These are phyloP conservation scores for Phytophthora idaei DNA, from an alignment of 352 stramenopile genomes.

Conservation along the genomic window DNA sequence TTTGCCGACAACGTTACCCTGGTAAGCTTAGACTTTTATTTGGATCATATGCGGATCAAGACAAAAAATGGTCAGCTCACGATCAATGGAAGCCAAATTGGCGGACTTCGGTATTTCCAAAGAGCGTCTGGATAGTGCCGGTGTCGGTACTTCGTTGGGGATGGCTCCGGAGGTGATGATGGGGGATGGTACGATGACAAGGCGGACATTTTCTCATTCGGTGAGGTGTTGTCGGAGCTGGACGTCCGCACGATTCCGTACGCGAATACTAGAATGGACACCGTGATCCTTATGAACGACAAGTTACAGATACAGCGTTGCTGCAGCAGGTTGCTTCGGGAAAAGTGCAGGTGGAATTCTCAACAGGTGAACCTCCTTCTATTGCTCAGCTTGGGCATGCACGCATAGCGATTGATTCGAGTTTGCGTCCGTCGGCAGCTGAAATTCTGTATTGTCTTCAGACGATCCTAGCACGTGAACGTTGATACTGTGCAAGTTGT, in stretches of 20 bases:
- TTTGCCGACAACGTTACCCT: neutral
- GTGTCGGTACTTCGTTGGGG: constrained; percentile 24
- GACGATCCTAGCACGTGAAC: constrained; percentile 8
- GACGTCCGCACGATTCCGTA: constrained; percentile 31
- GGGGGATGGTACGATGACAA: constrained; percentile 31
- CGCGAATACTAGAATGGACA: constrained; percentile 32
- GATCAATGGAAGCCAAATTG: constrained; percentile 31
- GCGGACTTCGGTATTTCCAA: constrained; percentile 34
- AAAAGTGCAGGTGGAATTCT: constrained; percentile 29
- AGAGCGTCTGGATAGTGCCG: constrained; percentile 9
- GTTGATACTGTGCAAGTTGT: constrained; percentile 1
- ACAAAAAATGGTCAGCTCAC: neutral
- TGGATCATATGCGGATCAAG: too few relatives aligned
- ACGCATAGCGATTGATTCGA: constrained; percentile 25
- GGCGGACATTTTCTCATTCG: constrained; percentile 42
- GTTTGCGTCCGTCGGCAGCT: constrained; percentile 23
- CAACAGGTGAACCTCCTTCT: constrained; percentile 5
- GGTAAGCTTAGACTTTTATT: too few relatives aligned
- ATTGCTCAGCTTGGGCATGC: constrained; percentile 21
- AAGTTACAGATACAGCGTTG: constrained; percentile 21
- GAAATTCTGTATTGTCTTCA: constrained; percentile 34
- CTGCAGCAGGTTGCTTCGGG: constrained; percentile 27
- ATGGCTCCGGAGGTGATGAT: constrained; percentile 18
- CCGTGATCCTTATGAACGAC: constrained; percentile 2
- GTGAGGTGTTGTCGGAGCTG: constrained; percentile 1